phyloP scores from a whole-genome alignment of 192 early-diverging fungal species.

The Podila verticillata region DNA sequence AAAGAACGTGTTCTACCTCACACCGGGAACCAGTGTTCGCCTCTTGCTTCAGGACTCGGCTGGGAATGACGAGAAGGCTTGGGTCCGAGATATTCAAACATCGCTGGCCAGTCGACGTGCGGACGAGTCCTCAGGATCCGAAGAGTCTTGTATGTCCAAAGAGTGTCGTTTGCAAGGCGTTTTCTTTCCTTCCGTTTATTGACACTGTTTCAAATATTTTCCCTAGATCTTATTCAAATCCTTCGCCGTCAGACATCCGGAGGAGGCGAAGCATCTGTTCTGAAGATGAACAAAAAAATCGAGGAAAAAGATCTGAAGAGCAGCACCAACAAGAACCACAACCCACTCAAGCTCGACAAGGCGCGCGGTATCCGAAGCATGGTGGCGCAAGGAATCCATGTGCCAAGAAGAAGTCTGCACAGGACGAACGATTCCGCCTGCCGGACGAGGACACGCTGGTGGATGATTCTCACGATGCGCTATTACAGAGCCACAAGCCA shows the following conservation, averaged over 20 bases:
- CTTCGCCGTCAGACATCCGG: slow-evolving; percentile 32
- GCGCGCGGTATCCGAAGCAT: slow-evolving; percentile 42
- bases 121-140: slow-evolving; percentile 26
- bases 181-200: neutral
- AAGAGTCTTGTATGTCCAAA: slow-evolving; percentile 20
- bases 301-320: slow-evolving; percentile 40
- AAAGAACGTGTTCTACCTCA: slow-evolving; percentile 40
- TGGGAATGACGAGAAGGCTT: slow-evolving; percentile 32
- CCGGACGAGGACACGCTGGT: slow-evolving; percentile 9
- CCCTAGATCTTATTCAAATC: slow-evolving; percentile 34
- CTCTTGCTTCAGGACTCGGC: slow-evolving; percentile 36
- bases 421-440: slow-evolving; percentile 35
- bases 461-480: neutral
- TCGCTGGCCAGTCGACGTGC: slow-evolving; percentile 33
- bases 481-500: neutral
- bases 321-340: slow-evolving; percentile 8
- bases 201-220: neutral
- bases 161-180: neutral
- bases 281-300: slow-evolving; percentile 51
- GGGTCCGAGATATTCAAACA: slow-evolving; percentile 35
- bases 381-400: slow-evolving; percentile 49
- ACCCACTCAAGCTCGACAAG: slow-evolving; percentile 37
- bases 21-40: slow-evolving; percentile 38
- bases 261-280: slow-evolving; percentile 19
- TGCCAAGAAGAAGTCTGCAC: slow-evolving; percentile 34